Percentiles rank a stretch among this genome's conserved stretches.
phyloP scores from a whole-genome alignment of 805 yeast species.

The Pichia pseudocactophila region DNA sequence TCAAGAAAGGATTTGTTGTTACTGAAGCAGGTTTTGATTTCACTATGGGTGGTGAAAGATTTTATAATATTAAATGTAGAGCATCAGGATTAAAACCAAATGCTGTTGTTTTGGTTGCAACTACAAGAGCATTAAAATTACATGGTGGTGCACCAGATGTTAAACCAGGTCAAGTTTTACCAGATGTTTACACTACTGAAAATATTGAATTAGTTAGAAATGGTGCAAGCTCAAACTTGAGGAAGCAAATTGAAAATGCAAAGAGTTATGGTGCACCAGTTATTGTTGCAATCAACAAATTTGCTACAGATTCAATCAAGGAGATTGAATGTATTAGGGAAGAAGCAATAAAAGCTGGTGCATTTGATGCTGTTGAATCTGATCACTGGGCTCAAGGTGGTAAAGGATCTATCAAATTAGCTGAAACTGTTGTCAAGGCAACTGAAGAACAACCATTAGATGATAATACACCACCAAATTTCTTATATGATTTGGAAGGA shows the following conservation, averaged over 20 bases:
- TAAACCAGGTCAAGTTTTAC: conserved; percentile 74
- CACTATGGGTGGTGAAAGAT: conserved; percentile 89
- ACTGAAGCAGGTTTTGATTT: conserved; percentile 88
- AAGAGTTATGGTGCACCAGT: conserved; percentile 67
- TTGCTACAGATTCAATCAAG: conserved; percentile 60
- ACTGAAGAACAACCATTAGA: conserved; percentile 32
- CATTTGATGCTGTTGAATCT: conserved; percentile 66
- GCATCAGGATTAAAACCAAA: conserved; percentile 74
- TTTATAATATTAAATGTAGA: conserved; percentile 73
- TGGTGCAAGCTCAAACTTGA: conserved; percentile 62
- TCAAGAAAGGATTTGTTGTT: conserved; percentile 58
- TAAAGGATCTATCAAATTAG: conserved; percentile 66
- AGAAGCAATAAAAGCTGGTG: conserved; percentile 69
- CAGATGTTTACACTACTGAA: conserved; percentile 63
- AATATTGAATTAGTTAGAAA: conserved; percentile 57
- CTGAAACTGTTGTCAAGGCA: conserved; percentile 59
- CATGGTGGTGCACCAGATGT: conserved; percentile 90
- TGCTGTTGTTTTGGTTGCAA: conserved; percentile 72
- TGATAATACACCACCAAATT: conserved; percentile 26
- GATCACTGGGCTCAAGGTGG: conserved; percentile 90
- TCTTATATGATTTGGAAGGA: conserved; percentile 50
- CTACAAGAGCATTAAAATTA: conserved; percentile 74
- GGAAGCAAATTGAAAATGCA: conserved; percentile 69
- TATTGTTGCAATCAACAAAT: conserved; percentile 73
- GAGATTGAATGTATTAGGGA: conserved; percentile 63